Percentiles rank a stretch among this genome's conserved stretches.
Evolutionary conservation across 2,329 filamentous ascomycete genomes (phyloP).

Genomic region (Exophiala bonariae): DNA sequence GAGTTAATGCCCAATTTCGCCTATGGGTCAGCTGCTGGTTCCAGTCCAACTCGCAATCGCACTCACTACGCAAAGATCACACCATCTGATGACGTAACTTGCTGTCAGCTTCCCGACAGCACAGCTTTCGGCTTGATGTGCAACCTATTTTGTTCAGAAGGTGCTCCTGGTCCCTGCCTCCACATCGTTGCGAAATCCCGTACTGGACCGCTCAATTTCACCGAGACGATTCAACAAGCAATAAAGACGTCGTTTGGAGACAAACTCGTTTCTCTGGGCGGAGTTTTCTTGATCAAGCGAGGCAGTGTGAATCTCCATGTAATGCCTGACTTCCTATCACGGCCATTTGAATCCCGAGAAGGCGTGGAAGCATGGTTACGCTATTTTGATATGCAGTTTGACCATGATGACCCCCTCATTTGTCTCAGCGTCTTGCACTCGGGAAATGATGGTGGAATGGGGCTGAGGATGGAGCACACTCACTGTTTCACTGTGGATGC

Average conservation of each 20-base stretch:
- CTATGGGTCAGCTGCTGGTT: slow-evolving; percentile 29
- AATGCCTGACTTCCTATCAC: slow-evolving; percentile 46
- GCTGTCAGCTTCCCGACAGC: slow-evolving; percentile 21
- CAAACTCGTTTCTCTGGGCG: slow-evolving; percentile 40
- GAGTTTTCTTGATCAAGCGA: slow-evolving; percentile 41
- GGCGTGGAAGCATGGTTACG: slow-evolving; percentile 42
- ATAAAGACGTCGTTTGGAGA: slow-evolving; percentile 36
- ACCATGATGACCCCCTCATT: slow-evolving; percentile 37
- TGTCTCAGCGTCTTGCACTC: slow-evolving; percentile 46
- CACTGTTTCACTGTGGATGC: slow-evolving; percentile 43
- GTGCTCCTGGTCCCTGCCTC: slow-evolving; percentile 36
- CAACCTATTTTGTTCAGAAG: slow-evolving; percentile 43
- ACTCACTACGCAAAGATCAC: slow-evolving; percentile 31
- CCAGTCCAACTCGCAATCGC: slow-evolving; percentile 24
- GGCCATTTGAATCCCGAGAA: slow-evolving; percentile 31
- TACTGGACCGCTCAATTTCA: slow-evolving; percentile 34
- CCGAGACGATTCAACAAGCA: slow-evolving; percentile 34
- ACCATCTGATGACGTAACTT: slow-evolving; percentile 22
- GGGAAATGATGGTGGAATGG: slow-evolving; percentile 39
- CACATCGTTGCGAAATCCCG: slow-evolving; percentile 38
- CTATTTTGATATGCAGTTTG: slow-evolving; percentile 34
- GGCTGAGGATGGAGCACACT: slow-evolving; percentile 49
- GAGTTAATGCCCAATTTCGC: slow-evolving; percentile 44
- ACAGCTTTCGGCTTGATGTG: slow-evolving; percentile 45
- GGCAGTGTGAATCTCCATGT: slow-evolving; percentile 43